Evolutionary conservation across 805 yeast genomes (phyloP), one percentile per base, ranked within the genome.

Genomic region (Cyberlindnera euphorbiae): DNA sequence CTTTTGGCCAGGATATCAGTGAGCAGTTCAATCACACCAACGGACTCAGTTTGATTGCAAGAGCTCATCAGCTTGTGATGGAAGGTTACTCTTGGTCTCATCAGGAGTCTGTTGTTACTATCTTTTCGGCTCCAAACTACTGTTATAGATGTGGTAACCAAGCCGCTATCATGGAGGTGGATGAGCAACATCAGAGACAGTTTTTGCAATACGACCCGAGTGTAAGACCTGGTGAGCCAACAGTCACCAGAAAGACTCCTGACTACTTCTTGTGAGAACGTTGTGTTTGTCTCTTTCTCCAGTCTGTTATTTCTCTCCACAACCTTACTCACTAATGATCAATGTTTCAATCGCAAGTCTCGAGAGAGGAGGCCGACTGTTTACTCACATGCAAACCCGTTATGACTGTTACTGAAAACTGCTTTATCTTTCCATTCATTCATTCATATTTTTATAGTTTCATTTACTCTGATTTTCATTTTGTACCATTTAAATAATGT

Each of bases 31-130:
- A 89, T 59, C 96, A 88, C 63, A 81, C 88, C 14, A 89, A 89
- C 59, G 88, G 82, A 47, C 68, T 89, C 46, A 72, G 83, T 35
- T 67, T 89, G 45, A 82, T 89, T 46, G 96, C 97, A 18, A 77
- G 97, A 65, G 96, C 96, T 8, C 97, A 88, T 68, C 97, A 88
- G 64, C 72, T 88, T 59, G 96, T 88, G n/a, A 89, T 89, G 96
- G 97, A 88, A 59, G 97, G 97, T 41, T 89, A 79, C 59, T 77
- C 86, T 30, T 89, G 96, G 96, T 77, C 90, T 26, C 96, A 89
- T 66, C 94, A 84, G 62, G 95, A 89, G 66, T 75, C 79, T 43
- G 97, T 89, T 30, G 97, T 89, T 28, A 89, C 97, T 22, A 87
- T 89, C 39, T 89, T 88, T 60, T 77, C 87, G 42, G 97, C 97